phyloP scores from a whole-genome alignment of 768 basidiomycete genomes.

The Mycena belliarum region DNA sequence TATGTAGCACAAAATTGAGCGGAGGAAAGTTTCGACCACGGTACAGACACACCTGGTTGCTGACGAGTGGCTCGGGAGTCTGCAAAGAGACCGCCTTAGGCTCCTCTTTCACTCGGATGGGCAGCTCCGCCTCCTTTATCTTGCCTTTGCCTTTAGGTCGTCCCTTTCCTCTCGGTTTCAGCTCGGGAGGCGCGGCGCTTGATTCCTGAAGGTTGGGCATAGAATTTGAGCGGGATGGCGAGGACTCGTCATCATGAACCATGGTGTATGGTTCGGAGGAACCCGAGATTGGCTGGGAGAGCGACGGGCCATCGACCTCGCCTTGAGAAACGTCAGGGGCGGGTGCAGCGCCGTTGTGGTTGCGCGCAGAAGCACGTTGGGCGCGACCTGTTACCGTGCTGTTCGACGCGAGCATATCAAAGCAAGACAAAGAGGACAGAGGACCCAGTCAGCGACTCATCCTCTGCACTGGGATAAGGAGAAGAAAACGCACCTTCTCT shows the following conservation, averaged over 20 bases:
- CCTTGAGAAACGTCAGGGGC: conserved; percentile 36
- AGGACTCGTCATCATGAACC: conserved; percentile 58
- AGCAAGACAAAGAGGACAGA: conserved; percentile 25
- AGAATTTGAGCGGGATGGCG: conserved; percentile 67
- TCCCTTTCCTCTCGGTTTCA: conserved; percentile 35
- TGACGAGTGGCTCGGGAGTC: conserved; percentile 42
- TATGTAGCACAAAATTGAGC: conserved; percentile 25
- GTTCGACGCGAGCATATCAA: conserved; percentile 27
- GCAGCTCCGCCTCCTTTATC: conserved; percentile 41
- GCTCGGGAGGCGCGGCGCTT: conserved; percentile 26
- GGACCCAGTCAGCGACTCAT: conserved; percentile 21
- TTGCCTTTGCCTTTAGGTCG: conserved; percentile 53
- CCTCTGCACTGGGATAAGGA: conserved; percentile 12
- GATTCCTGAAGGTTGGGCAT: conserved; percentile 41
- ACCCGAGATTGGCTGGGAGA: conserved; percentile 40
- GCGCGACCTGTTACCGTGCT: conserved; percentile 67
- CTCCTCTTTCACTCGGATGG: conserved; percentile 54
- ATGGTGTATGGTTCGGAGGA: conserved; percentile 55
- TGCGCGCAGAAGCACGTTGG: conserved; percentile 71
- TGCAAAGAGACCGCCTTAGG: conserved; percentile 45
- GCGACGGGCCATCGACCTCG: conserved; percentile 41
- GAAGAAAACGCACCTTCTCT: conserved; percentile 66
- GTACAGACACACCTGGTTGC: conserved; percentile 39
- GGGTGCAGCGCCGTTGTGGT: conserved; percentile 47
- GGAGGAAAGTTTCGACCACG: conserved; percentile 4